phyloP scores from a whole-genome alignment of 768 basidiomycete species.

The Tremella mesenterica region DNA sequence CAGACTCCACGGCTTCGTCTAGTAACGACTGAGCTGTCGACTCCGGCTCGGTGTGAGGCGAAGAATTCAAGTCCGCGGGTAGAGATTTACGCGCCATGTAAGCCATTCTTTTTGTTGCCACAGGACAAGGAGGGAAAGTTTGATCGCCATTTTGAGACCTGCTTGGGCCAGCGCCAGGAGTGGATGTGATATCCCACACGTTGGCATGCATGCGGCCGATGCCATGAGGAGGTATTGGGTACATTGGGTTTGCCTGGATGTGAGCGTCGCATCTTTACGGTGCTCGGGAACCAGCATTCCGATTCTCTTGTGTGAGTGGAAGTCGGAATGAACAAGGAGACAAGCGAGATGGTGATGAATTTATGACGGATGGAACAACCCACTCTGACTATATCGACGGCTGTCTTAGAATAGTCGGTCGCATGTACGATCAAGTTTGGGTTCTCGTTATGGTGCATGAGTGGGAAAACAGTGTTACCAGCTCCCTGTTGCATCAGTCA shows the following conservation, averaged over 20 bases:
- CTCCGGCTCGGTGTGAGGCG: background rate
- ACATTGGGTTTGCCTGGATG: conserved; percentile 61
- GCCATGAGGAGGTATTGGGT: conserved; percentile 53
- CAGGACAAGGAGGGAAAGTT: background rate
- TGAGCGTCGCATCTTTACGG: background rate
- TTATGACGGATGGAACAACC: conserved; percentile 22
- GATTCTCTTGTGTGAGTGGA: too few species aligned
- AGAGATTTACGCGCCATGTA: too few species aligned
- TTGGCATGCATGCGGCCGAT: conserved; percentile 64
- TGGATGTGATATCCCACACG: conserved; percentile 83
- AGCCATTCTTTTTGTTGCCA: conserved; percentile 4
- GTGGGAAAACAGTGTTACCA: conserved; percentile 88
- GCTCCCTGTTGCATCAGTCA: conserved; percentile 54
- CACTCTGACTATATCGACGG: conserved; percentile 82
- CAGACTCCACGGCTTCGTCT: background rate
- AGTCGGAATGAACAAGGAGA: too few species aligned
- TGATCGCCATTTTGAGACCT: background rate
- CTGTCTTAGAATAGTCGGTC: conserved; percentile 83
- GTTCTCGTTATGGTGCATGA: conserved; percentile 75
- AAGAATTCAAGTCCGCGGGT: too few species aligned
- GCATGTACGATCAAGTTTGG: conserved; percentile 64
- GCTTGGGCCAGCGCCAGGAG: background rate
- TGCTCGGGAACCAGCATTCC: background rate
- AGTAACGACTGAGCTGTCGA: background rate
- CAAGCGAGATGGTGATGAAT: too few species aligned